Evolutionary conservation across 352 stramenopile species (phyloP).

Genomic region (Phytopythium boreale): DNA sequence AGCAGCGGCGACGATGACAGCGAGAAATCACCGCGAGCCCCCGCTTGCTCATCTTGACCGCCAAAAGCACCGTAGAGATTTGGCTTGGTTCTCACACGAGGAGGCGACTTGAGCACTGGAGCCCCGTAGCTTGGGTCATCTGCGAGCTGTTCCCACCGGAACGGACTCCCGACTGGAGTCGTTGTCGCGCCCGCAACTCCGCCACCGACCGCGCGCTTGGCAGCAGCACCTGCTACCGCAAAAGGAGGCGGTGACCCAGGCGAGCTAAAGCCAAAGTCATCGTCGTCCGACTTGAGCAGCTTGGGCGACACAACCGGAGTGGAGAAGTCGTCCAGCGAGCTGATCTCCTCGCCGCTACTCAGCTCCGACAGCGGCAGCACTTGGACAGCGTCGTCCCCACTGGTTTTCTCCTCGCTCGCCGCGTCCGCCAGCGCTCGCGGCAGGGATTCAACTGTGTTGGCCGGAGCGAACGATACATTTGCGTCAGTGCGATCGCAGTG

Average conservation of each 20-base stretch:
- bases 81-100: constrained; percentile 28
- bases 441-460: constrained; percentile 3
- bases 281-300: constrained; percentile 43
- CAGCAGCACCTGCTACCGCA: constrained; percentile 27
- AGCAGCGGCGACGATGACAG: constrained; percentile 21
- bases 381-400: constrained; percentile 23
- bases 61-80: constrained; percentile 30
- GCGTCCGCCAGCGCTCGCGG: constrained; percentile 17
- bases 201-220: constrained; percentile 2
- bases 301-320: constrained; percentile 60
- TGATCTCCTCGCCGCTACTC: constrained; percentile 43
- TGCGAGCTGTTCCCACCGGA: constrained; percentile 62
- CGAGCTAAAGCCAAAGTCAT: constrained; percentile 47
- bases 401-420: constrained; percentile 12
- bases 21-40: constrained; percentile 13
- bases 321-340: constrained; percentile 55
- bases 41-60: constrained; percentile 35
- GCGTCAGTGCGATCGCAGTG: not conserved
- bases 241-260: constrained; percentile 70
- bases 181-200: constrained; percentile 4
- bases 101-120: constrained; percentile 47
- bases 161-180: constrained; percentile 36
- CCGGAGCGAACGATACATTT: not conserved
- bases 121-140: constrained; percentile 61
- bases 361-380: constrained; percentile 28